These are phyloP conservation scores for Russula griseocarnosa DNA, from an alignment of 768 basidiomycete genomes.

Conservation along the genomic window DNA sequence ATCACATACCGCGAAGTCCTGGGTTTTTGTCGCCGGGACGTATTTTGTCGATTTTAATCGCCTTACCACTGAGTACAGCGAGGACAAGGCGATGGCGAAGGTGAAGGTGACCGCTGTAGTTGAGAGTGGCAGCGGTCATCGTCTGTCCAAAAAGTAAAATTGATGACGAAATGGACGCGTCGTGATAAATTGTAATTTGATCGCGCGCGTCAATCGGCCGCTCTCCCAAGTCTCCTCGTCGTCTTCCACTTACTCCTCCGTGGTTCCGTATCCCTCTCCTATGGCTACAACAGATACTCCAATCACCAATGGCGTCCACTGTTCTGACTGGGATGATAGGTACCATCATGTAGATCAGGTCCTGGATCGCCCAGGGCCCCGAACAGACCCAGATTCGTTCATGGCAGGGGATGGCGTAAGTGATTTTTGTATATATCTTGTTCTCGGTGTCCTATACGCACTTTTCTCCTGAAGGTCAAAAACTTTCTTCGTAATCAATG, in stretches of 20 bases:
- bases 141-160: background rate
- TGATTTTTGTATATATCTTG: constrained; percentile 3
- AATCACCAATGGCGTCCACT: constrained; percentile 37
- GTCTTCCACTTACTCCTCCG: background rate
- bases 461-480: constrained; percentile 59
- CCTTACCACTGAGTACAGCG: constrained; percentile 84
- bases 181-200: background rate
- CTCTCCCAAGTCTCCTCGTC: background rate
- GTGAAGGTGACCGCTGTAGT: constrained; percentile 77
- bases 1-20: constrained; percentile 71
- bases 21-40: constrained; percentile 91
- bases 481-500: constrained; percentile 75
- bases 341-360: constrained; percentile 86
- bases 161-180: constrained; percentile 20
- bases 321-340: constrained; percentile 53
- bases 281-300: constrained; percentile 10
- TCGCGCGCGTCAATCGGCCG: background rate
- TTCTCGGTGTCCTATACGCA: background rate
- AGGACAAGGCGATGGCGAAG: constrained; percentile 82
- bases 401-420: constrained; percentile 74
- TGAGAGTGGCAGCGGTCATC: constrained; percentile 34
- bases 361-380: constrained; percentile 80
- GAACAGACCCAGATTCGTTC: constrained; percentile 75
- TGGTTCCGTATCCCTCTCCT: background rate
- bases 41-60: constrained; percentile 81